Base-by-base conservation (phyloP, 768 basidiomycete species). In the Suillus alpinus region DNA sequence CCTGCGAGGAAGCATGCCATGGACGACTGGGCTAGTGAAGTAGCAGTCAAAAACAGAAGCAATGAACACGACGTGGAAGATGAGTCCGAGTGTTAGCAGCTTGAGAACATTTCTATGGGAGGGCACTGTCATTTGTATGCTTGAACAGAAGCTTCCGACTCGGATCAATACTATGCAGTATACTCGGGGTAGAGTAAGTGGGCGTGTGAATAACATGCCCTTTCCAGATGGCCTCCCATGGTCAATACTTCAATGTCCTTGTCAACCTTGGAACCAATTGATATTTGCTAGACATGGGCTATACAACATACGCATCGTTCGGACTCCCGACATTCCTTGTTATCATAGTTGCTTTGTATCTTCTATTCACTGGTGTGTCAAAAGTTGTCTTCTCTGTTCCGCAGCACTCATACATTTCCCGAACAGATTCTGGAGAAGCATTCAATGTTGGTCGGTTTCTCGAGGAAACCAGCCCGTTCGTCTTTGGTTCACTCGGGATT, bases 371-470 rank as follows among this genome's bases (percentile, higher is more conserved):
- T 59, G 94, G 95, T 94, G 59, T 37, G 83, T 72, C 23, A 23
- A 36, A 39, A 1, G 5, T 50, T 40, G 13, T 44, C 43, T 41
- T 50, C 3, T 47, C 12, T 20, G 41, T 41, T 56, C 34, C 40
- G 40, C 41, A 2, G 43, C 44, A 34, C 29, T 37, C 5, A 13
- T 53, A 34, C n/a, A 62, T 64, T 47, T 58, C 52, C 56, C 58
- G 60, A 60, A 53, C 68, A 94, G 93, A 84, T 68, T 92, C 91
- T 7, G 93, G 92, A 63, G 92, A 94, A 74, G 86, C 90, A 1
- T 96, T 98, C 87, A 94, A 98, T 71, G 86, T 94, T 63, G 96
- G 95, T 43, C 86, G 86, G 52, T 98, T 95, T 80, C 83, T 98
- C 29, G 95, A 95, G 72, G 92, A 97, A 78, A 87, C 92, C 31